Evolutionary conservation across 192 early-diverging fungal species (phyloP).

Genomic region (Coemansia sp.): DNA sequence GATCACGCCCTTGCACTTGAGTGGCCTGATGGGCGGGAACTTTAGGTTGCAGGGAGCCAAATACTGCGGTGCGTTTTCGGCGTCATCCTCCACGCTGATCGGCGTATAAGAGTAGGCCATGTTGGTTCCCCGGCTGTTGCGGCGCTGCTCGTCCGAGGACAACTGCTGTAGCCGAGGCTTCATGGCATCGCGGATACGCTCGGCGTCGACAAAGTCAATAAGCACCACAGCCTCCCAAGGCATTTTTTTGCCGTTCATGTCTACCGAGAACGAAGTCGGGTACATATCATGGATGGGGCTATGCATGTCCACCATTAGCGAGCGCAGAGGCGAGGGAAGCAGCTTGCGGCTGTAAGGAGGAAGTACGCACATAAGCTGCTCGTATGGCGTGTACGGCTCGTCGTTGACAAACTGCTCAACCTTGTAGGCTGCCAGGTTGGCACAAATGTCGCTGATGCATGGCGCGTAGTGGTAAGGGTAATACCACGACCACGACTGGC

Average conservation of each 20-base stretch:
- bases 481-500: conserved; percentile 97
- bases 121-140: conserved; percentile 62
- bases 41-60: conserved; percentile 59
- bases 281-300: conserved; percentile 97
- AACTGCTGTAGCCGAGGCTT: conserved; percentile 61
- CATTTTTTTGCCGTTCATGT: conserved; percentile 98
- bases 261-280: conserved; percentile 85
- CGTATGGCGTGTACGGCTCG: conserved; percentile 89
- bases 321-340: conserved; percentile 77
- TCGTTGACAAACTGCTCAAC: conserved; percentile 75
- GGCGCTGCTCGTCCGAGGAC: conserved; percentile 57
- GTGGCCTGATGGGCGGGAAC: conserved; percentile 69
- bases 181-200: conserved; percentile 82
- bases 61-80: conserved; percentile 47
- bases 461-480: conserved; percentile 98
- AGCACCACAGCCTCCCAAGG: conserved; percentile 99
- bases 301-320: conserved; percentile 76
- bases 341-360: conserved; percentile 81
- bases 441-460: conserved; percentile 78
- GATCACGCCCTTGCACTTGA: conserved; percentile 52
- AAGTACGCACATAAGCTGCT: conserved; percentile 98
- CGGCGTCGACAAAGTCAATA: conserved; percentile 93
- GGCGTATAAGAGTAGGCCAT: conserved; percentile 62
- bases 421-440: conserved; percentile 56
- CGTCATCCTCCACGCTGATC: conserved; percentile 30